A percentile compares a stretch with the other conserved stretches of the same genome.
phyloP scores from a whole-genome alignment of 169 alveolate species.

The Eimeria acervulina region DNA sequence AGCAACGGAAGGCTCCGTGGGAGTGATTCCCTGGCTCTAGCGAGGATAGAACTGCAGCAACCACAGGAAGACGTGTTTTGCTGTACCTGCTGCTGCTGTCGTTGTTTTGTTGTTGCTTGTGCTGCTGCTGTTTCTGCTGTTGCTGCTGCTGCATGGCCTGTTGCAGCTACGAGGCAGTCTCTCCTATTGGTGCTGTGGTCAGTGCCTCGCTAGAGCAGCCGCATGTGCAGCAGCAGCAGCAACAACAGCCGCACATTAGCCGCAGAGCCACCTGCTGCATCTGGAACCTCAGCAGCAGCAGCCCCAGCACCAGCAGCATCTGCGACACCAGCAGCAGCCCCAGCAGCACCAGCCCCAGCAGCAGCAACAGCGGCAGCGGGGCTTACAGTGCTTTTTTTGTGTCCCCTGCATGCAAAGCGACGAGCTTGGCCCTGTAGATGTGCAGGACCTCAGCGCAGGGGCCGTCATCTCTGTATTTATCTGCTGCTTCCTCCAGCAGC shows the following conservation, averaged over 20 bases:
- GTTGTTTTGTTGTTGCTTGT: neutral
- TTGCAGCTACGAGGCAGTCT: no score
- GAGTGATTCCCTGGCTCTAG: conserved; percentile 39
- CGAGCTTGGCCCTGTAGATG: conserved; percentile 51
- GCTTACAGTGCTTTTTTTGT: conserved; percentile 57
- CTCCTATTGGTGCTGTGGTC: neutral
- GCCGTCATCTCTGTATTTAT: conserved; percentile 7
- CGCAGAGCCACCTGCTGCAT: neutral
- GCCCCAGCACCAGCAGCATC: conserved; percentile 60
- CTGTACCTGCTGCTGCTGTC: conserved; percentile 34
- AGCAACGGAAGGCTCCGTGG: conserved; percentile 50
- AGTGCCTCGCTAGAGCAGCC: no score
- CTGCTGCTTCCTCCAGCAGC: conserved; percentile 73
- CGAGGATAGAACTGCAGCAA: conserved; percentile 56
- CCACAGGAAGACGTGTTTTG: neutral
- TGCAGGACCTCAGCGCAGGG: conserved; percentile 68
- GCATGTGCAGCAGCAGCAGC: neutral
- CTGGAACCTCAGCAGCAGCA: neutral
- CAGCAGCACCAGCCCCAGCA: conserved; percentile 1
- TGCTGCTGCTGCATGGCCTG: conserved; percentile 1
- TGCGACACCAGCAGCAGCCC: neutral
- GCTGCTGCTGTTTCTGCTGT: neutral
- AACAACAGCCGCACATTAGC: conserved; percentile 41
- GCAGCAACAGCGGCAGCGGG: conserved; percentile 47
- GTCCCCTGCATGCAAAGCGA: conserved; percentile 56